phyloP scores from a whole-genome alignment of 345 rosid species.

The Diplotaxis tenuifolia region DNA sequence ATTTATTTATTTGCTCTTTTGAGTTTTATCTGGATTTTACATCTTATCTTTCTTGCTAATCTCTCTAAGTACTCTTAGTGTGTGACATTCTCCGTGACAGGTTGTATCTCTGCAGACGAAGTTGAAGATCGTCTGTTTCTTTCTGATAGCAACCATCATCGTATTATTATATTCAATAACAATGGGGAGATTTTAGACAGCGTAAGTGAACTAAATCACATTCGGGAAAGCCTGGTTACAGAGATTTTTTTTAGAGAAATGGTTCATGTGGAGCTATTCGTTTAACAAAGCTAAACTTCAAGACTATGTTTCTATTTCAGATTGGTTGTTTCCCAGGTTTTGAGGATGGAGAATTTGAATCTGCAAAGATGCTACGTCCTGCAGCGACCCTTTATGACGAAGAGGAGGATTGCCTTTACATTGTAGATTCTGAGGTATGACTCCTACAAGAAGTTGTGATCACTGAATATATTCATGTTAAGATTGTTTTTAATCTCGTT shows the following conservation, averaged over 20 bases:
- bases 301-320: constrained; percentile 56
- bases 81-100: constrained; percentile 39
- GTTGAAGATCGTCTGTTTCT: constrained; percentile 59
- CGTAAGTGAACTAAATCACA: constrained; percentile 48
- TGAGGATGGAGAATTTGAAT: constrained; percentile 94
- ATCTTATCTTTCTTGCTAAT: background rate
- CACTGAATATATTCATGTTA: background rate
- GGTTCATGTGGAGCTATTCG: background rate
- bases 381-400: constrained; percentile 68
- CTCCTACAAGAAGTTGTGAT: constrained; percentile 15
- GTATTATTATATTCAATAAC: constrained; percentile 57
- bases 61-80: constrained; percentile 10
- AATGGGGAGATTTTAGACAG: constrained; percentile 73
- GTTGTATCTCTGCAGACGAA: constrained; percentile 77
- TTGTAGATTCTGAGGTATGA: constrained; percentile 92
- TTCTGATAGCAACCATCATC: constrained; percentile 96
- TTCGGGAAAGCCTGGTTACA: background rate
- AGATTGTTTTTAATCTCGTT: background rate
- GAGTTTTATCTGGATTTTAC: background rate
- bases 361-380: constrained; percentile 81
- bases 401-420: constrained; percentile 71
- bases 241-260: background rate
- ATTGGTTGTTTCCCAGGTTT: constrained; percentile 95
- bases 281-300: constrained; percentile 32
- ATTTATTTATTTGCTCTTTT: background rate